Evolutionary conservation across 1,284 basidiomycete genomes (phyloP).

Genomic region (Puccinia novopanici): DNA sequence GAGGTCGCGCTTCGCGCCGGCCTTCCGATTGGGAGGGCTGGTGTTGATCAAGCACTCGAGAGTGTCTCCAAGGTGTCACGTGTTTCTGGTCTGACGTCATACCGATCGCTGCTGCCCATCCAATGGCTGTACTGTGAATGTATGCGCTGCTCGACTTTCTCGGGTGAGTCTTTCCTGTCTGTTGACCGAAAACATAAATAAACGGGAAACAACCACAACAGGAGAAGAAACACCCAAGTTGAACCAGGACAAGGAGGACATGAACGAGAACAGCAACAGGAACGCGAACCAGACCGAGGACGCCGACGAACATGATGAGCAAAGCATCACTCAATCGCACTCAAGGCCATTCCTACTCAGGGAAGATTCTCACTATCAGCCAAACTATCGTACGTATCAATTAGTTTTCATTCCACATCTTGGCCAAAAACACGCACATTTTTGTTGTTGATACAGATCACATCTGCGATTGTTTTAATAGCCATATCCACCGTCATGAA

Average conservation of each 20-base stretch:
- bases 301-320: not conserved
- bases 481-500: conserved; percentile 49
- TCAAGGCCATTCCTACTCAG: conserved; percentile 10
- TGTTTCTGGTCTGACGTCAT: not conserved
- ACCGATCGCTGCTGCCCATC: not conserved
- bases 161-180: not conserved
- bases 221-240: too few species aligned
- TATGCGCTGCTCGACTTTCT: not conserved
- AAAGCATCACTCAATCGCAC: not conserved
- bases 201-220: too few species aligned
- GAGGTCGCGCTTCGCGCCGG: too few species aligned
- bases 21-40: too few species aligned
- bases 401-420: not conserved
- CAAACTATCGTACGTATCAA: conserved; percentile 25
- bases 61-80: too few species aligned
- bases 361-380: conserved; percentile 3
- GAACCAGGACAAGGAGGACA: too few species aligned
- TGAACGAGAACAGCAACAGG: not conserved
- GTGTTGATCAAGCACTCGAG: too few species aligned
- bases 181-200: not conserved
- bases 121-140: not conserved
- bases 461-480: not conserved
- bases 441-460: not conserved
- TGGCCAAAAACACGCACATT: not conserved
- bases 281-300: not conserved